phyloP scores from a whole-genome alignment of 2,329 filamentous ascomycete genomes.

The Amesomyces nigricolor region DNA sequence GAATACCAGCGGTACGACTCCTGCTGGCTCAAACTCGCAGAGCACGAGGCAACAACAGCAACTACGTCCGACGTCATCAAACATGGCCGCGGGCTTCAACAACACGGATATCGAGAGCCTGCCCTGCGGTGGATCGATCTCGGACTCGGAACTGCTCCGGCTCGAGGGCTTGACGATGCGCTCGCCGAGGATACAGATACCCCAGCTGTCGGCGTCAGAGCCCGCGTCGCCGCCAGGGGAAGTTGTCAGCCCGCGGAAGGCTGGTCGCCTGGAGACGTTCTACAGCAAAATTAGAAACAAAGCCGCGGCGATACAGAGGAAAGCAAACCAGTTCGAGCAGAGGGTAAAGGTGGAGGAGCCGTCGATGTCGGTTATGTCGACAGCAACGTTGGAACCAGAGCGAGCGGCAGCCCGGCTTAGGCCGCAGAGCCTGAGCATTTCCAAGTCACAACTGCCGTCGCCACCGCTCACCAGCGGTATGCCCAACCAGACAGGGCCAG shows the following conservation, averaged over 20 bases:
- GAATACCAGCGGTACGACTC: neutral
- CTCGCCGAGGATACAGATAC: slow-evolving; percentile 25
- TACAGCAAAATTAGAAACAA: slow-evolving; percentile 32
- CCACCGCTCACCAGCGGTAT: slow-evolving; percentile 20
- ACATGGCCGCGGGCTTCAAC: neutral
- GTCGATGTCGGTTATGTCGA: slow-evolving; percentile 14
- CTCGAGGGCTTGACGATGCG: slow-evolving; percentile 32
- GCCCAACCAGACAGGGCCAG: slow-evolving; percentile 3
- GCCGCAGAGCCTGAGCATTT: slow-evolving; percentile 13
- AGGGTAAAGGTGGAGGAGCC: neutral
- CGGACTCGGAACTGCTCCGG: slow-evolving; percentile 31
- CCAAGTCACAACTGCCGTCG: slow-evolving; percentile 18
- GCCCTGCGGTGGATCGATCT: slow-evolving; percentile 27
- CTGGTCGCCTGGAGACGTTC: slow-evolving; percentile 28
- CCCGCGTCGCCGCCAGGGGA: slow-evolving; percentile 22
- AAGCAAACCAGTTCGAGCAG: slow-evolving; percentile 1
- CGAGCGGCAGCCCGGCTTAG: slow-evolving; percentile 7
- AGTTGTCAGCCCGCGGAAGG: slow-evolving; percentile 25
- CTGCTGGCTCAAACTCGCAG: neutral
- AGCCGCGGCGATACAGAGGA: slow-evolving; percentile 19
- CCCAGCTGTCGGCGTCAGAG: slow-evolving; percentile 19
- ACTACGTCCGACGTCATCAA: neutral
- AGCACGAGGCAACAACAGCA: neutral
- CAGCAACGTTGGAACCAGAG: slow-evolving; percentile 15
- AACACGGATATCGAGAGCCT: slow-evolving; percentile 1